Evolutionary conservation across 2,329 filamentous ascomycete species (phyloP), one percentile per base, ranked within the genome.

Genomic region (Albophoma yamanashiensis): DNA sequence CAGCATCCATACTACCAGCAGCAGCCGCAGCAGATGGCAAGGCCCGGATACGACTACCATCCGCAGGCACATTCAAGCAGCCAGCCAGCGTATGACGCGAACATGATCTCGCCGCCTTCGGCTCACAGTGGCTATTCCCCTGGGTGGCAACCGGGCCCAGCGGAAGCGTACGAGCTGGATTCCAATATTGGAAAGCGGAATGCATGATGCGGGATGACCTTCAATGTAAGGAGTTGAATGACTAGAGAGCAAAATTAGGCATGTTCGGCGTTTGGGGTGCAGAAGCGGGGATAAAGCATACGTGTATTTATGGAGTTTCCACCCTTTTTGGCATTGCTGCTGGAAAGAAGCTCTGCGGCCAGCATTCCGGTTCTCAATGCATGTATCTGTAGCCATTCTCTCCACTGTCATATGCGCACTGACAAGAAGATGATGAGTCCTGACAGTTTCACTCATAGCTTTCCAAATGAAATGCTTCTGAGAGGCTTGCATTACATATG

Each of bases 81-180:
- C 9, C 64, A 64, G 4, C 64, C 60, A 1, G 62, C 62, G 7
- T 66, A 65, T 38, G 64, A 64, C 47, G 17, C 47, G 15, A 17
- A 50, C 45, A 4, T 31, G 39, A 31, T 58, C 6, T 55, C 58
- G 11, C 53, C 42, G 36, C 62, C 55, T n/a, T 60, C 50, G 22
- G 62, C 61, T 6, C 63, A 62, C 5, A 43, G 40, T 9, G 55
- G 50, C 12, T 58, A 65, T 17, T 58, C 58, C 12, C 22, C 55
- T 22, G 66, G 68, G 3, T 77, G 70, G 69, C 71, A 75, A 56
- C 67, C 74, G 1, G 74, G 74, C 4, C 74, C 73, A 1, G 68
- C 73, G 38, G 67, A 72, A 27, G 62, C 66, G 11, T 73, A 72
- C 55, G 71, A 76, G 57, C 55, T 73, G 58, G 68, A 69, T 57